Base-by-base conservation (phyloP, 306 rosid genomes). In the Cucumis sativus region DNA sequence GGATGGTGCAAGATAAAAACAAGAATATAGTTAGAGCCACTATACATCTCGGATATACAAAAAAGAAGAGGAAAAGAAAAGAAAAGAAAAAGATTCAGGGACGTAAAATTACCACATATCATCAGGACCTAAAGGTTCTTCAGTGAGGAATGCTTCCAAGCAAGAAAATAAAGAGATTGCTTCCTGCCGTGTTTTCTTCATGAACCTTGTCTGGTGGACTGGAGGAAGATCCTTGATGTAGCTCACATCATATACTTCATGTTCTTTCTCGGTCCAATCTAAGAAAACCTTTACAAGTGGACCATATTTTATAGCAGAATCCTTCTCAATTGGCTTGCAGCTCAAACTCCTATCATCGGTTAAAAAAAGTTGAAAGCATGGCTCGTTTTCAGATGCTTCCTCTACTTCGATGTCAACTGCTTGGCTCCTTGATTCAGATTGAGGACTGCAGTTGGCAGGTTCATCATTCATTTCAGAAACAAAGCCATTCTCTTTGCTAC, bases 91-190 rank as follows among this genome's bases (percentile, higher is more conserved):
- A 30, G 49, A 74, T 17, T 9, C 20, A 74, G 60, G 79, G 21
- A 14, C 76, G 25, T 49, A 20, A 47, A 57, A 56, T 80, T 89
- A 96, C 99, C 99, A 96, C 99, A 96, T 96, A 85, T 96, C 99
- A 67, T 91, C 97, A 28, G 98, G 98, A 43, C 99, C 98, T 47
- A 96, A 81, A 89, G 99, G 99, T 83, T 96, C 99, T 89, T 92
- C 98, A 52, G 91, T 92, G 82, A 96, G 81, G 89, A 96, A 96
- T 21, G 98, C 97, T 82, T 96, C 99, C 89, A 96, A 84, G 92
- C 99, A 92, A 56, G 97, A 88, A 86, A 96, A 96, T 81, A 96
- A 89, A 80, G 99, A 96, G 74, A 91, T 86, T 52, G 99, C 91
- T 84, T 96, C 99, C 85, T 86, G 99, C 79, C 83, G 83, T 77